Percentiles rank a stretch among this genome's conserved stretches.
Conservation (phyloP, 2,329 filamentous ascomycete species). For the Pseudogymnoascus sp. region DNA sequence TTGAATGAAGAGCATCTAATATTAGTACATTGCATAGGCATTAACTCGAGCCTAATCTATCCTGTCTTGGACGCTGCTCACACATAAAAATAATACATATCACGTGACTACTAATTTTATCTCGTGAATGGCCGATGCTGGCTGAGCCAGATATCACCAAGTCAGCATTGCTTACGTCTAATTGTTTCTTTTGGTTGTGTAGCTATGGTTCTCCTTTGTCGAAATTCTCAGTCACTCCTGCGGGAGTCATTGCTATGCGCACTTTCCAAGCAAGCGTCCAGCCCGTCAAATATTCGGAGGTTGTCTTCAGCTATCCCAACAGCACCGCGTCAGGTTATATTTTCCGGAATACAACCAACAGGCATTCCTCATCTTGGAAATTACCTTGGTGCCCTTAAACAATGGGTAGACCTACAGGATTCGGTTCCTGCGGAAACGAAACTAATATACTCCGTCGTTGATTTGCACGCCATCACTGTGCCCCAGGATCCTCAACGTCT, state of each 20-base stretch:
- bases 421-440: constrained; percentile 48
- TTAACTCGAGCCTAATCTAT: background rate
- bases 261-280: constrained; percentile 2
- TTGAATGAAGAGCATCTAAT: background rate
- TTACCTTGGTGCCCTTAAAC: constrained; percentile 79
- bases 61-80: background rate
- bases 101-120: background rate
- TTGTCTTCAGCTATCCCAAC: background rate
- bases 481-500: constrained; percentile 59
- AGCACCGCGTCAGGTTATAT: constrained; percentile 49
- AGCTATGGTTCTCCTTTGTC: background rate
- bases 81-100: background rate
- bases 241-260: background rate
- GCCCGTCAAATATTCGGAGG: constrained; percentile 1
- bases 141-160: background rate
- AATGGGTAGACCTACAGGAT: constrained; percentile 80
- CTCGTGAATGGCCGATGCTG: background rate
- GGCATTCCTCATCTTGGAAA: constrained; percentile 92
- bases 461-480: constrained; percentile 86
- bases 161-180: background rate
- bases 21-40: background rate
- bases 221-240: background rate
- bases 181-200: background rate
- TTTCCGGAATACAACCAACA: constrained; percentile 96
- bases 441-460: constrained; percentile 80